Evolutionary conservation across 164 flowering plant species (phyloP).

Genomic region (Chimonanthus salicifolius): DNA sequence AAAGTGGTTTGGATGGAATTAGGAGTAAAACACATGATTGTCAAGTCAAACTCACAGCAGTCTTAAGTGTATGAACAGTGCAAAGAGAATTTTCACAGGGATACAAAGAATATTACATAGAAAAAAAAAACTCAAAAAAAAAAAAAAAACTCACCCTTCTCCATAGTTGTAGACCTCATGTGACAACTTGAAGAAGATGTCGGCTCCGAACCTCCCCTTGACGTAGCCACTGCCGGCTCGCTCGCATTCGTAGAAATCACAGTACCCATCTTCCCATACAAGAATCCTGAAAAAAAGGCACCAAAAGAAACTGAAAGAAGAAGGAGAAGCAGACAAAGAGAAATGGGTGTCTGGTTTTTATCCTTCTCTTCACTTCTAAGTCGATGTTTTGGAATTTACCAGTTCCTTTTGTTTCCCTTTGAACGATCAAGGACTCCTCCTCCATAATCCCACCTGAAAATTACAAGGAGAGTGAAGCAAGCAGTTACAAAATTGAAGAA

Average conservation of each 20-base stretch:
- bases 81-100: too few species aligned
- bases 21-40: too few species aligned
- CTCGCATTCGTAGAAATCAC: conserved; percentile 66
- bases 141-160: conserved; percentile 52
- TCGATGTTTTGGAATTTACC: conserved; percentile 28
- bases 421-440: conserved; percentile 62
- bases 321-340: neutral
- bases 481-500: neutral
- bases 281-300: conserved; percentile 54
- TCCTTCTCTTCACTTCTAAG: neutral
- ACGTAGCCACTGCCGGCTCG: conserved; percentile 32
- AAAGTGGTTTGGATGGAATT: too few species aligned
- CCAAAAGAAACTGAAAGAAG: neutral
- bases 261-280: conserved; percentile 85
- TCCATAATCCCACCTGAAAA: conserved; percentile 77
- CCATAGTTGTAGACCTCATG: conserved; percentile 83
- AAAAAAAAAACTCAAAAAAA: neutral
- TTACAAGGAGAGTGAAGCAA: neutral
- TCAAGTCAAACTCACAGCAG: too few species aligned
- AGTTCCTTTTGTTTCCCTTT: conserved; percentile 76
- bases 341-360: conserved; percentile 1
- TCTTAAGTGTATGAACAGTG: too few species aligned
- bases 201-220: conserved; percentile 61
- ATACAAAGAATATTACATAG: too few species aligned
- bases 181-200: conserved; percentile 78